Percentiles rank a stretch among this genome's conserved stretches.
phyloP scores from a whole-genome alignment of 2,329 filamentous ascomycete genomes.

The Trichoderma oligosporum region DNA sequence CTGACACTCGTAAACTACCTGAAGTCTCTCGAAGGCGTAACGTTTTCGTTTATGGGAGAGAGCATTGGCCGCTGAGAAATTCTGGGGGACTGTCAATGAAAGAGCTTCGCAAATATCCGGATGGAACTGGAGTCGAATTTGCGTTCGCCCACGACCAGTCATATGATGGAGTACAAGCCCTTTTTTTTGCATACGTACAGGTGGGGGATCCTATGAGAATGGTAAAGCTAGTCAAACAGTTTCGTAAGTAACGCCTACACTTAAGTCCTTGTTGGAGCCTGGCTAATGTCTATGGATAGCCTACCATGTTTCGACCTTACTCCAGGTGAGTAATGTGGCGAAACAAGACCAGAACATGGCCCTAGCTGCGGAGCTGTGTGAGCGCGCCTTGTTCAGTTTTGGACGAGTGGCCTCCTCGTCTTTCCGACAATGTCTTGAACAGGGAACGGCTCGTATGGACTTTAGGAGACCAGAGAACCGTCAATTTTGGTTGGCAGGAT shows the following conservation, averaged over 20 bases:
- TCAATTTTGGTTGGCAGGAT: conserved; percentile 86
- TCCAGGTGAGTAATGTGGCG: conserved; percentile 88
- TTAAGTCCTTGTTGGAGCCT: neutral
- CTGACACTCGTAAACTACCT: conserved; percentile 58
- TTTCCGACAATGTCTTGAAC: conserved; percentile 70
- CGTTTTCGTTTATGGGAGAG: conserved; percentile 79
- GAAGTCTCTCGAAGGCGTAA: conserved; percentile 73
- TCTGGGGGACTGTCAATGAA: conserved; percentile 84
- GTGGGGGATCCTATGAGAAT: conserved; percentile 80
- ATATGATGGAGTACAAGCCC: conserved; percentile 70
- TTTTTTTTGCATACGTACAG: conserved; percentile 78
- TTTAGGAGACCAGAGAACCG: conserved; percentile 83
- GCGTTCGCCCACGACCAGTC: conserved; percentile 68
- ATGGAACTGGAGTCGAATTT: conserved; percentile 64
- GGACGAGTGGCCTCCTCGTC: conserved; percentile 82
- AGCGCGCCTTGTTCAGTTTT: conserved; percentile 88
- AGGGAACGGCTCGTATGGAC: conserved; percentile 75
- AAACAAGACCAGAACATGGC: conserved; percentile 88
- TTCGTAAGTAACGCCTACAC: conserved; percentile 31
- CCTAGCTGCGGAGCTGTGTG: conserved; percentile 79
- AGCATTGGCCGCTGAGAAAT: conserved; percentile 77
- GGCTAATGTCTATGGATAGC: conserved; percentile 41
- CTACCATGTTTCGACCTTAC: conserved; percentile 89
- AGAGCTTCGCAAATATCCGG: conserved; percentile 39
- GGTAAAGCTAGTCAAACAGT: conserved; percentile 61